These are phyloP conservation scores for Penicillium sp. DNA, from an alignment of 2,329 filamentous ascomycete genomes.

Conservation along the genomic window DNA sequence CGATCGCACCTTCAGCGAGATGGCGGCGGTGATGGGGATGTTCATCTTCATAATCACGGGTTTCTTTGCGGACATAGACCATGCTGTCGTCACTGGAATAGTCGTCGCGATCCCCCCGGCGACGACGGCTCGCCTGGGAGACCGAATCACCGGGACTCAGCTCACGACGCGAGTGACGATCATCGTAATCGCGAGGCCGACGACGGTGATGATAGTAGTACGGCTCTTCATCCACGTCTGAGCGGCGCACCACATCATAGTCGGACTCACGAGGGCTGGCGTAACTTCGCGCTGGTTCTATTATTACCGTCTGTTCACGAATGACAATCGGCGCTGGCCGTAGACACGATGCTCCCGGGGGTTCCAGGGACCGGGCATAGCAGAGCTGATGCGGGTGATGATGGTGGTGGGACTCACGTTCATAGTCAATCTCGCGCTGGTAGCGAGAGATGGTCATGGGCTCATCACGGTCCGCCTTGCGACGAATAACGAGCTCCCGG, in stretches of 20 bases:
- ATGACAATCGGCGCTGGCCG: conserved; percentile 45
- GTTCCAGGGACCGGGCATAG: conserved; percentile 49
- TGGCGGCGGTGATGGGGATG: conserved; percentile 52
- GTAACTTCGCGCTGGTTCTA: conserved; percentile 50
- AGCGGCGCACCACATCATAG: conserved; percentile 55
- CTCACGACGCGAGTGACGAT: conserved; percentile 42
- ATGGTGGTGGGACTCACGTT: conserved; percentile 44
- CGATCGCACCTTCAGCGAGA: conserved; percentile 57
- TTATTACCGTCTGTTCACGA: conserved; percentile 52
- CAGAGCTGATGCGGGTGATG: conserved; percentile 41
- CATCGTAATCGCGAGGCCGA: conserved; percentile 50
- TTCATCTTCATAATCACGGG: conserved; percentile 41
- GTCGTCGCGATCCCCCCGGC: conserved; percentile 33
- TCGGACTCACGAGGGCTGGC: conserved; percentile 49
- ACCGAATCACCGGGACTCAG: conserved; percentile 50
- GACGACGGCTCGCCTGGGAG: conserved; percentile 45
- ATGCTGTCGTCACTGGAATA: conserved; percentile 58
- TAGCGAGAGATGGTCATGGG: conserved; percentile 42
- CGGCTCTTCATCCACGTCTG: conserved; percentile 52
- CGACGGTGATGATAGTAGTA: conserved; percentile 59
- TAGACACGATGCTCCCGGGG: conserved; percentile 45
- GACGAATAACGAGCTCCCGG: conserved; percentile 43
- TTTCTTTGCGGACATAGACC: conserved; percentile 53
- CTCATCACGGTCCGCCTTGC: conserved; percentile 44
- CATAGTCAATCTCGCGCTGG: conserved; percentile 42